Base-by-base conservation (phyloP, 257 asterid genomes). In the Fraxinus pennsylvanica region DNA sequence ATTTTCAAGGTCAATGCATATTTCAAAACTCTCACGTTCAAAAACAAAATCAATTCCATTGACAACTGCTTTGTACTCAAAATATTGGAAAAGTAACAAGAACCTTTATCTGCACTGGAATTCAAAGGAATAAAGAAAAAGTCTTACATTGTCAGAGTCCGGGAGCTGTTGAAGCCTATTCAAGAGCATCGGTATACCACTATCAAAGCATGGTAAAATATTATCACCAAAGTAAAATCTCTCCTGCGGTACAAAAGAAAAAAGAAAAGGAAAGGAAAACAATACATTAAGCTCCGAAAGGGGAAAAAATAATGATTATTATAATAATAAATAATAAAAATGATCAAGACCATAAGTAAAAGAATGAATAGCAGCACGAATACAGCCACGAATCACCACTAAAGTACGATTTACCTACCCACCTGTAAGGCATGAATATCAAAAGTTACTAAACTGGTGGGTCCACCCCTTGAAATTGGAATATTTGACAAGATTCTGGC, bases 361-460 rank as follows among this genome's bases (percentile, higher is more conserved):
- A 74, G 50, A 74, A 57, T 50, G 61, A 78, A 73, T 63, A 25
- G 19, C 36, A 59, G 71, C 47, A 75, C 5, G 43, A 43, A 82
- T 63, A 71, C 73, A 41, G 33, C 54, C 43, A 10, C 19, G 21
- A 74, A 59, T 73, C 74, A 61, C 83, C 68, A 77, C 17, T 47
- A 68, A 76, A 13, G 6, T 72, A 72, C 57, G n/a, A 74, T 65
- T 65, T 15, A 69, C n/a, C 38, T 9, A 52, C 81, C 78, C 75
- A 94, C 99, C 96, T 95, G 99, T 87, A 95, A 90, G 77, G 99
- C 99, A 89, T 96, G 99, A 83, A 96, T 96, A 86, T 96, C 99
- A 74, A 92, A 96, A 68, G 88, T 88, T 4, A 96, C 97, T 89
- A 96, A 87, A 80, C 94, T 96, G 68, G 98, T 89, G 74, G 99